Evolutionary conservation across 1,139 yeast genomes (phyloP).

Genomic region (Diutina scorzettiae): DNA sequence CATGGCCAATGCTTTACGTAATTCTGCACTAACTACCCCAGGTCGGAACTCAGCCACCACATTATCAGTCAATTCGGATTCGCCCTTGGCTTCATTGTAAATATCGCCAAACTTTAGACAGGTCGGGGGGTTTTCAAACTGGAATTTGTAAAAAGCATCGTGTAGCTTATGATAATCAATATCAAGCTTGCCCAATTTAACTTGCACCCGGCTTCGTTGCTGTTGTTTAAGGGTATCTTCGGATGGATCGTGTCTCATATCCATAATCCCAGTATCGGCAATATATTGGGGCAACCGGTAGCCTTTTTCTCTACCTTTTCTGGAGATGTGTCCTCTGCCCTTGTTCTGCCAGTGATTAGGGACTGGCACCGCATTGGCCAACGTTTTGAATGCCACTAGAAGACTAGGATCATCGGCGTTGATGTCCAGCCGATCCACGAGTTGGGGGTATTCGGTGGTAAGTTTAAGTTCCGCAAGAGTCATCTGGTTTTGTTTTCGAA

Average conservation of each 20-base stretch:
- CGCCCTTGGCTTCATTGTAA: conserved; percentile 69
- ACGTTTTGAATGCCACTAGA: conserved; percentile 50
- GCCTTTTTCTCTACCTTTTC: conserved; percentile 57
- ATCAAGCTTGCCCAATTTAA: conserved; percentile 79
- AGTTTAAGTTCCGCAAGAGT: conserved; percentile 39
- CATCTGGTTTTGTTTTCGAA: conserved; percentile 24
- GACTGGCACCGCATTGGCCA: conserved; percentile 59
- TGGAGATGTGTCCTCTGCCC: conserved; percentile 63
- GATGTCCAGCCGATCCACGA: conserved; percentile 79
- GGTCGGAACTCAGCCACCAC: conserved; percentile 40
- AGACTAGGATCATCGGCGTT: conserved; percentile 74
- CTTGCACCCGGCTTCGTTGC: conserved; percentile 79
- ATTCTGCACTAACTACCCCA: conserved; percentile 48
- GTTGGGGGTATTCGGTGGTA: conserved; percentile 47
- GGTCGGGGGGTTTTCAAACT: conserved; percentile 49
- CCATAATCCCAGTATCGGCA: conserved; percentile 74
- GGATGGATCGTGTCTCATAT: conserved; percentile 61
- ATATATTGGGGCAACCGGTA: conserved; percentile 74
- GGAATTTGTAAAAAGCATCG: conserved; percentile 78
- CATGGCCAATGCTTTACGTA: conserved; percentile 62
- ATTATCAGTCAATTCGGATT: conserved; percentile 30
- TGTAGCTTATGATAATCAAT: conserved; percentile 75
- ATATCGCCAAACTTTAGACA: conserved; percentile 62
- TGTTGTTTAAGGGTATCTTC: conserved; percentile 53
- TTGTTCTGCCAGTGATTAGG: conserved; percentile 82